These are phyloP conservation scores for Neotropicomus parvogracilis DNA, from an alignment of 1,284 basidiomycete species.

Conservation along the genomic window DNA sequence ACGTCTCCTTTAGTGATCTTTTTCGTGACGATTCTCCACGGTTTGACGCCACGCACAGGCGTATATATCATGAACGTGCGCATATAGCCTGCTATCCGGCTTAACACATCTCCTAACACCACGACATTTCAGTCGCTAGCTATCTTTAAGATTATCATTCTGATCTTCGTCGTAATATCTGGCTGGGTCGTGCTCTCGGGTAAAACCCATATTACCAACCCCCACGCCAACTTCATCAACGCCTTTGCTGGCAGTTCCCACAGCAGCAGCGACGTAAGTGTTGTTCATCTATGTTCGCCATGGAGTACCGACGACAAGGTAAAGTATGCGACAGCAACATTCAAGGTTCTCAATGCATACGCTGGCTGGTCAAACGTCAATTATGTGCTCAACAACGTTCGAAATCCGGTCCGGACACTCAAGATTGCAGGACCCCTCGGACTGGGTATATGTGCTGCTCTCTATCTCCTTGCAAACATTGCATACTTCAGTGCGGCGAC, in stretches of 20 bases:
- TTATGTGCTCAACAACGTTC: constrained; percentile 55
- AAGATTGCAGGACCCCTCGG: constrained; percentile 55
- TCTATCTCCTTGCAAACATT: constrained; percentile 53
- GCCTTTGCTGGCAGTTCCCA: constrained; percentile 49
- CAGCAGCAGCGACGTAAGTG: constrained; percentile 41
- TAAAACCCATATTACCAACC: constrained; percentile 40
- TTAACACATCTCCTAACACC: not conserved
- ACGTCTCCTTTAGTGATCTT: constrained; percentile 35
- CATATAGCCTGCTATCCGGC: not conserved
- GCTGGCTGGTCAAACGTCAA: constrained; percentile 53
- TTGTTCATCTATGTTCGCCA: not conserved
- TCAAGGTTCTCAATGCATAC: constrained; percentile 57
- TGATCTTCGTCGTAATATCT: constrained; percentile 25
- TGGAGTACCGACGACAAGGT: not conserved
- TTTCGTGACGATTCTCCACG: constrained; percentile 46
- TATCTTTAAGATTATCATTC: constrained; percentile 29
- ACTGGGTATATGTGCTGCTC: constrained; percentile 41
- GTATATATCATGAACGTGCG: constrained; percentile 48
- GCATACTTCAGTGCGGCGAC: constrained; percentile 45
- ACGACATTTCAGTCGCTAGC: constrained; percentile 11
- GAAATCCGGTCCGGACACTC: constrained; percentile 48
- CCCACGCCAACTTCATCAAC: constrained; percentile 44
- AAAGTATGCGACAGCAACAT: constrained; percentile 57
- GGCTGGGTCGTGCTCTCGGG: constrained; percentile 54
- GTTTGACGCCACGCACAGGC: constrained; percentile 42